Conservation (phyloP, 169 alveolate genomes). For the Plasmodium gonderi region DNA sequence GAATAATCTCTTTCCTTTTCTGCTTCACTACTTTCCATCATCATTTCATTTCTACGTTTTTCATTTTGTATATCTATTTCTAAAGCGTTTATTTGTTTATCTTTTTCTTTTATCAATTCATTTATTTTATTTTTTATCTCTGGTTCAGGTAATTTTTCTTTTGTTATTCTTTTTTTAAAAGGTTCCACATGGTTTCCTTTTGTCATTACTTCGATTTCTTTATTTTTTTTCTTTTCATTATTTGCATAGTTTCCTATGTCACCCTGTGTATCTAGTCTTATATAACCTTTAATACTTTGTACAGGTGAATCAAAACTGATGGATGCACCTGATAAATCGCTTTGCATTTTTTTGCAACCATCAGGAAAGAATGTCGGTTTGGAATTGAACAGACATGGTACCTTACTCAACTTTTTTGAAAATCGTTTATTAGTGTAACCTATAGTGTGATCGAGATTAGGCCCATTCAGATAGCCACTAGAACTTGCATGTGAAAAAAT, state of each 20-base stretch:
- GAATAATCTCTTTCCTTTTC: not conserved
- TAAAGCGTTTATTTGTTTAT: conserved; percentile 46
- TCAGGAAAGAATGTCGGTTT: not conserved
- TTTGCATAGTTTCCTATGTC: not conserved
- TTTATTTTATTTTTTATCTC: conserved; percentile 15
- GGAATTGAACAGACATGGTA: not conserved
- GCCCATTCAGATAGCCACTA: not conserved
- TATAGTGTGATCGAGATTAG: not conserved
- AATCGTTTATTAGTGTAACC: not conserved
- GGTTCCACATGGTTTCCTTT: not conserved
- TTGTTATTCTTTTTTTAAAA: conserved; percentile 38
- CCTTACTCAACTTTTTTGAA: not conserved
- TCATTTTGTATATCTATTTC: conserved; percentile 41
- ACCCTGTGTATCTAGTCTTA: not conserved
- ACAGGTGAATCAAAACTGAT: conserved; percentile 1
- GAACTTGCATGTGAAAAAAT: not conserved
- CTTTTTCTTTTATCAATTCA: conserved; percentile 41
- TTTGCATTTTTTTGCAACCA: not conserved
- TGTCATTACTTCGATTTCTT: not conserved
- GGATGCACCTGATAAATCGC: not conserved
- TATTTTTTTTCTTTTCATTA: not conserved
- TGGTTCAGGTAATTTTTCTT: conserved; percentile 17
- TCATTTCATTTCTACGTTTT: conserved; percentile 12
- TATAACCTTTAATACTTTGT: not conserved
- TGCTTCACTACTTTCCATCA: not conserved